These are phyloP conservation scores for Talinum fruticosum DNA, from an alignment of 148 eudicot genomes.

Conservation along the genomic window DNA sequence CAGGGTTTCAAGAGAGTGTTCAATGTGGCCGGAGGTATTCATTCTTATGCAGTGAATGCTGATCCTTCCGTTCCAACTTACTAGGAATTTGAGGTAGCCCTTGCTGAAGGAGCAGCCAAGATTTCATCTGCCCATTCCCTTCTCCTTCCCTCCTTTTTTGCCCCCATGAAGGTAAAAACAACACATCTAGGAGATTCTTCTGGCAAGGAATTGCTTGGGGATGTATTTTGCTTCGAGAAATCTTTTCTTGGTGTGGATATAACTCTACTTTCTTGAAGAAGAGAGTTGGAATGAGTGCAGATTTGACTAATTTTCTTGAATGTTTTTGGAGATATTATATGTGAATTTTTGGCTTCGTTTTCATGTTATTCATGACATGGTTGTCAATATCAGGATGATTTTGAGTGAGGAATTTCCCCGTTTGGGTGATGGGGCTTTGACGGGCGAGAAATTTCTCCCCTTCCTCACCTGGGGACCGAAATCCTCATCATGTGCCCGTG, in stretches of 20 bases:
- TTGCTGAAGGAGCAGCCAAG: constrained; percentile 18
- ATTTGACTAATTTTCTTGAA: not conserved
- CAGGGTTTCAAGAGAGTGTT: constrained; percentile 84
- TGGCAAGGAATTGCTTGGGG: not conserved
- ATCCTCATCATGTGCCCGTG: too few relatives aligned
- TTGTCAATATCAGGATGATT: too few relatives aligned
- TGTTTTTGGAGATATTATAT: not conserved
- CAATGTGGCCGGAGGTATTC: constrained; percentile 89
- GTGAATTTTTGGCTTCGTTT: not conserved
- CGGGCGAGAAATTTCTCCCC: too few relatives aligned
- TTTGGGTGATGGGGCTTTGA: too few relatives aligned
- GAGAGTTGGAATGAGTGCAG: not conserved
- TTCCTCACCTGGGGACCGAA: too few relatives aligned
- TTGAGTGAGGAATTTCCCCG: too few relatives aligned
- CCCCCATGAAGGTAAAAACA: not conserved
- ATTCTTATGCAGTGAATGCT: constrained; percentile 78
- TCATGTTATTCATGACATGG: not conserved
- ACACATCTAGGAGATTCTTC: not conserved
- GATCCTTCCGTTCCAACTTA: constrained; percentile 87
- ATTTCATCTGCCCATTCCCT: not conserved
- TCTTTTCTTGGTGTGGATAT: not conserved
- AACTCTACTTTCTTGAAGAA: not conserved
- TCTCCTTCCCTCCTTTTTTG: not conserved
- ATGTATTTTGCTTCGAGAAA: not conserved
- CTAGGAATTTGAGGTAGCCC: constrained; percentile 31